Evolutionary conservation across 495 filamentous ascomycete species (phyloP).

Genomic region (Penicillium argentinense): DNA sequence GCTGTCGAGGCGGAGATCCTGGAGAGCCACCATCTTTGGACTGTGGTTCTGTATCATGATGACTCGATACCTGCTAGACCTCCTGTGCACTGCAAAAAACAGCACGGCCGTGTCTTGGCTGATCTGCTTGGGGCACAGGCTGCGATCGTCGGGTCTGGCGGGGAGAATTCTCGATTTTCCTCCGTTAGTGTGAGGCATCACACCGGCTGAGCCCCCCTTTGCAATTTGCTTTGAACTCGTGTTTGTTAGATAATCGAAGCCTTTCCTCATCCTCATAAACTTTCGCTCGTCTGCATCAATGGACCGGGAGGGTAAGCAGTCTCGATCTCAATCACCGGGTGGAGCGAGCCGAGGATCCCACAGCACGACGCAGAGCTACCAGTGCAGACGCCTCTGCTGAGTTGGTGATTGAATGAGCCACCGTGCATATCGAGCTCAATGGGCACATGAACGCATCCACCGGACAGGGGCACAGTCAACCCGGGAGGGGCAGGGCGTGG

Average conservation of each 20-base stretch:
- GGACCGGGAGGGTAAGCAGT: too few species aligned
- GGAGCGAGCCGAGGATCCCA: too few species aligned
- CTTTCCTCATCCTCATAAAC: too few species aligned
- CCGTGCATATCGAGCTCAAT: slow-evolving; percentile 21
- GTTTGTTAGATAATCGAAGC: too few species aligned
- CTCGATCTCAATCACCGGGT: too few species aligned
- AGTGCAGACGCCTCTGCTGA: neutral
- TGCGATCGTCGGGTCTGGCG: slow-evolving; percentile 12
- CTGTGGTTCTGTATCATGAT: too few species aligned
- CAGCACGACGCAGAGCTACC: slow-evolving; percentile 6
- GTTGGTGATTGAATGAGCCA: slow-evolving; percentile 20
- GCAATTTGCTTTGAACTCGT: neutral
- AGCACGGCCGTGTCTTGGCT: slow-evolving; percentile 1
- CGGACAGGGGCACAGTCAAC: slow-evolving; percentile 2
- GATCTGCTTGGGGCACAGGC: slow-evolving; percentile 11
- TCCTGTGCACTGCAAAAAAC: too few species aligned
- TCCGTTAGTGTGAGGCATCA: slow-evolving; percentile 7
- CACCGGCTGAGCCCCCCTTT: neutral
- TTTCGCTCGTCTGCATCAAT: too few species aligned
- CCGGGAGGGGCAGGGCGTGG: slow-evolving; percentile 4
- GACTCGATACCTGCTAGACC: too few species aligned
- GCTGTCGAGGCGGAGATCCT: too few species aligned
- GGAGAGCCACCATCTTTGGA: too few species aligned
- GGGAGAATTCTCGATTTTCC: slow-evolving; percentile 14
- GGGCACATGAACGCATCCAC: slow-evolving; percentile 6